Percentiles rank a stretch among this genome's conserved stretches.
Conservation (phyloP, 305 asterid genomes). For the Striga hermonthica region DNA sequence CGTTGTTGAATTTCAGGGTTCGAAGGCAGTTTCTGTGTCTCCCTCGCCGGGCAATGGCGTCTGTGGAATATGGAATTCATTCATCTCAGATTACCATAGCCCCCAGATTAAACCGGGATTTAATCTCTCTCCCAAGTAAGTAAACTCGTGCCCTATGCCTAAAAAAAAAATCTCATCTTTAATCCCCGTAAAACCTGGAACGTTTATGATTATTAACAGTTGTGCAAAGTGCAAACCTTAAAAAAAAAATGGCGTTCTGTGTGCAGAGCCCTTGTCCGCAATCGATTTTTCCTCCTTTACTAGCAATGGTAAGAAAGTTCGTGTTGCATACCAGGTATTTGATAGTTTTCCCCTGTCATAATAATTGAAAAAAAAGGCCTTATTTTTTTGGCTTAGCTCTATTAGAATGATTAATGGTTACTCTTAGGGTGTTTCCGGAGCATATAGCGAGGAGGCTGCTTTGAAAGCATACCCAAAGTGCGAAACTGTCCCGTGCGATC, state of each 20-base stretch:
- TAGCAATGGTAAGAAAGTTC: conserved; percentile 52
- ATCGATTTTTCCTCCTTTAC: conserved; percentile 34
- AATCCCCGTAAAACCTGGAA: background rate
- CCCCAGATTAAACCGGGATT: conserved; percentile 46
- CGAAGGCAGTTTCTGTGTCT: conserved; percentile 15
- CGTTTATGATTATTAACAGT: background rate
- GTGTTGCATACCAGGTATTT: conserved; percentile 82
- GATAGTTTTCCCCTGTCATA: background rate
- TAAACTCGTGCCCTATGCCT: background rate
- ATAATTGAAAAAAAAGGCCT: background rate
- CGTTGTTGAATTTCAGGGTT: conserved; percentile 35
- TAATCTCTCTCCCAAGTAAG: conserved; percentile 60
- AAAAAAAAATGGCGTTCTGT: background rate
- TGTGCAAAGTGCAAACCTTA: background rate
- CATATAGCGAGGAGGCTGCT: conserved; percentile 83
- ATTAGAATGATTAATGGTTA: conserved; percentile 25
- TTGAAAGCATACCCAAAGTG: conserved; percentile 72
- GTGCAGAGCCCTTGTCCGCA: conserved; percentile 75
- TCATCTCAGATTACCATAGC: conserved; percentile 33
- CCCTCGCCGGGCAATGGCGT: conserved; percentile 36
- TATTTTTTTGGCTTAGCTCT: conserved; percentile 11
- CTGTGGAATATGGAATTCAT: conserved; percentile 50
- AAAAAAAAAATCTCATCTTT: background rate
- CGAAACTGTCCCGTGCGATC: conserved; percentile 81
- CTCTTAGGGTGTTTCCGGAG: conserved; percentile 70